Evolutionary conservation across 768 basidiomycete species (phyloP), one percentile per base, ranked within the genome.

Genomic region (Termitomyces sp.): DNA sequence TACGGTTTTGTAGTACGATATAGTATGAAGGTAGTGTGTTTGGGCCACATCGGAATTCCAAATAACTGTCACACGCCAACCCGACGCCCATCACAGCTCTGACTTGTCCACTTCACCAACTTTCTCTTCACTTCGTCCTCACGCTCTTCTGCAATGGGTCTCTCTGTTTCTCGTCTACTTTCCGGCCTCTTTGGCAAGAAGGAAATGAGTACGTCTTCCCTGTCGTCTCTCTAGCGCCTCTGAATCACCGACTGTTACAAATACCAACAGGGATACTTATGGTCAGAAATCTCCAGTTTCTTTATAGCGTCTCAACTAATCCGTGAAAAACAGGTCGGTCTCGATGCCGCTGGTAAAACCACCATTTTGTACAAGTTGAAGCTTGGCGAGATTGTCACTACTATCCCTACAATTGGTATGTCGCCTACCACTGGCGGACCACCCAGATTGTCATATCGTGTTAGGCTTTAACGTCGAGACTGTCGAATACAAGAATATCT

Each of bases 401-500:
- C 97, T 64, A 99, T 99, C 75, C 97, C 97, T 61, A 98, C 97
- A 71, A 98, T 99, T 78, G 96, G 96, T 95, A 68, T 71, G 89
- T 80, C 60, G 36, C 59, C 20, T 50, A 54, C 58, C 37, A 56
- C 43, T 43, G 32, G 57, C 52, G 27, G 34, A 45, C 55, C 57
- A 62, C 51, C 56, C 56, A 30, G 58, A 66, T 58, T 57, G 68
- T 69, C 58, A 66, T 61, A 58, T 56, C 60, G 53, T n/a, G 40
- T 24, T 64, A 98, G 97, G 97, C 59, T 99, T 99, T 84, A 99
- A 99, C 73, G 97, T 99, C 67, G 97, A 99, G 84, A 98, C 97
- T 61, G 97, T 99, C 65, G 96, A 98, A 76, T 98, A 99, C 81
- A 98, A 98, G 85, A 99, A 98, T 83, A 98, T 98, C 65, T 97